Conservation (phyloP, 306 rosid species). For the Dalbergia cultrata region DNA sequence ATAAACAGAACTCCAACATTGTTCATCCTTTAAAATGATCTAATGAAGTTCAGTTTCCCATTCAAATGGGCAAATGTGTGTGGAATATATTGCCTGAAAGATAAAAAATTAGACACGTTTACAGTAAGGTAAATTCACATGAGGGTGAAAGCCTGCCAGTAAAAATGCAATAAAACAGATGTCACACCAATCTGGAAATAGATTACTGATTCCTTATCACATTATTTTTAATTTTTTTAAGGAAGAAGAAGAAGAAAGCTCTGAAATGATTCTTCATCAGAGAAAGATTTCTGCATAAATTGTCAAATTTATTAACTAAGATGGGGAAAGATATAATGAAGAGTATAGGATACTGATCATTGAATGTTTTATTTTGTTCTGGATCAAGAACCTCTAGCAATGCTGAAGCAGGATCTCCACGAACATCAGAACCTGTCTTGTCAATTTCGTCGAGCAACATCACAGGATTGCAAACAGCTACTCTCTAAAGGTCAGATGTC, state of each 20-base stretch:
- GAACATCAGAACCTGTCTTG: conserved; percentile 96
- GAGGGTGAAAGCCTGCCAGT: conserved; percentile 9
- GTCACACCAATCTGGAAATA: conserved; percentile 33
- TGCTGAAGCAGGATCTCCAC: conserved; percentile 99
- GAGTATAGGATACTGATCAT: conserved; percentile 92
- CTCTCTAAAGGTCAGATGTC: conserved; percentile 62
- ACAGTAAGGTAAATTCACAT: conserved; percentile 3
- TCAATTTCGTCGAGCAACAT: conserved; percentile 97
- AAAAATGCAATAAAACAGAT: conserved; percentile 15
- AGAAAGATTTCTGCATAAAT: conserved; percentile 1
- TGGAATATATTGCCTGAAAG: conserved; percentile 12
- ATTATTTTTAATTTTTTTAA: background rate
- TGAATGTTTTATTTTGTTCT: conserved; percentile 91
- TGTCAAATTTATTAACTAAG: conserved; percentile 26
- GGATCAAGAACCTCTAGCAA: conserved; percentile 98
- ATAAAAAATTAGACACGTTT: conserved; percentile 27
- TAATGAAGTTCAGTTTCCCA: conserved; percentile 29
- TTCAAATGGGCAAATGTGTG: conserved; percentile 34
- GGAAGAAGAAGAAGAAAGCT: background rate
- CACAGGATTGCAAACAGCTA: conserved; percentile 90
- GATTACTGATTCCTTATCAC: conserved; percentile 20
- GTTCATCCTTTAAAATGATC: conserved; percentile 22
- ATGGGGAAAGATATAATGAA: conserved; percentile 26
- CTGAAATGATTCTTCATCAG: background rate
- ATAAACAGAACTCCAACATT: background rate